phyloP scores from a whole-genome alignment of 768 basidiomycete species.

The Inosperma sp. region DNA sequence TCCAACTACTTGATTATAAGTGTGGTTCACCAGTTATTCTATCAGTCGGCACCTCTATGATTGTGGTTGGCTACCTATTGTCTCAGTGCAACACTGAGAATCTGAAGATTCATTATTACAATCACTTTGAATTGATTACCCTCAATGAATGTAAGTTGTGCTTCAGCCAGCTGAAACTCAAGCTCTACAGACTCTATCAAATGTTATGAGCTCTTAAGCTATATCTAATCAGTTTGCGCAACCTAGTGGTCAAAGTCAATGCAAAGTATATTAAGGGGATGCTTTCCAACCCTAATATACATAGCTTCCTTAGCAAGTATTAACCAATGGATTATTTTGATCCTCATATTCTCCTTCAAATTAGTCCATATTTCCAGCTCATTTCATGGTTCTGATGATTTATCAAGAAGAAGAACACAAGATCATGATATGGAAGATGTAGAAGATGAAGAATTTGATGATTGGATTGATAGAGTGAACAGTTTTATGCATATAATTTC shows the following conservation, averaged over 20 bases:
- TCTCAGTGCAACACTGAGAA: conserved; percentile 24
- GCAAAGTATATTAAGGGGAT: conserved; percentile 36
- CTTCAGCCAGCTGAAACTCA: conserved; percentile 32
- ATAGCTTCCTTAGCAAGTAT: conserved; percentile 22
- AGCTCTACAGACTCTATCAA: conserved; percentile 32
- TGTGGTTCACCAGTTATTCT: conserved; percentile 35
- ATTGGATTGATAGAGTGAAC: too few relatives aligned
- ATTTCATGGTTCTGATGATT: conserved; percentile 27
- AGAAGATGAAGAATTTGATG: too few relatives aligned
- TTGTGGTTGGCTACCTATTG: conserved; percentile 33
- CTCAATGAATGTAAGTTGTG: conserved; percentile 30
- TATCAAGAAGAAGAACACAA: too few relatives aligned
- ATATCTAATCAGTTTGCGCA: too few relatives aligned
- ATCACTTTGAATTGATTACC: conserved; percentile 33
- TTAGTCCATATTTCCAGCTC: conserved; percentile 27
- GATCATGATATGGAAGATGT: too few relatives aligned
- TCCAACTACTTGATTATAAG: conserved; percentile 30
- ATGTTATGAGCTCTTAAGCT: conserved; percentile 20
- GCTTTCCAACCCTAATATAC: conserved; percentile 26
- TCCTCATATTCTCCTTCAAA: conserved; percentile 28
- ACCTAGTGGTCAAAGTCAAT: conserved; percentile 35
- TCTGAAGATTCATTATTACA: conserved; percentile 18
- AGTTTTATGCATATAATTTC: too few relatives aligned
- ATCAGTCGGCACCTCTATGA: conserved; percentile 33
- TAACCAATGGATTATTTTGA: too few relatives aligned